Evolutionary conservation across 225 moss, liverwort and hornwort species (phyloP), one percentile per base, ranked within the genome.

Genomic region (Pleurozium schreberi): DNA sequence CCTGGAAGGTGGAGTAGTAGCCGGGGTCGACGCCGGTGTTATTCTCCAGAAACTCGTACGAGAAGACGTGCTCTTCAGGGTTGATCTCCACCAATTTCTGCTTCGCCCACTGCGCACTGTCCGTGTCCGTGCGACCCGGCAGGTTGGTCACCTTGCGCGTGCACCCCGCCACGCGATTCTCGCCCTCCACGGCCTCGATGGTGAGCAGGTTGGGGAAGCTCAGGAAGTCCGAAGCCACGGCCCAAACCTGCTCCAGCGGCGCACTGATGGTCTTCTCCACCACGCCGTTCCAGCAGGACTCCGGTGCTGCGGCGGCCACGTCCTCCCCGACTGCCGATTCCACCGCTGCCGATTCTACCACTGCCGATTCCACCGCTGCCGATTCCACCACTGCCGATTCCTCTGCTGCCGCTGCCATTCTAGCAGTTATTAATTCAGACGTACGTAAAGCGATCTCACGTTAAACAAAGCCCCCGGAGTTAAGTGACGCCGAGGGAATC

Each of bases 1-100:
- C 94, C 93, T 93, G 94, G 75, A 94, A 94, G 47, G 94, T 94
- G 85, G 93, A 94, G 79, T 85, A 94, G 87, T 94, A 94, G 12
- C 94, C 94, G 66, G 94, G 93, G 59, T 94, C 93, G 26, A 94
- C 88, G 11, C 93, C 93, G 42, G 94, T 94, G 69, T 94, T 94
- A 33, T 93, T 94, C 88, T 94, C 94, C 47, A 94, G 89, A 65
- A 94, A 94, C 75, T 93, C 94, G 84, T 93, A 93, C 9, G 94
- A 94, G 92, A 94, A 93, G 71, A 88, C 87, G 63, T 94, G 94
- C 52, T 94, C 81, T 10, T 67, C 84, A 25, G 93, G 92, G 85
- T 94, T 70, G 90, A 94, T 93, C 61, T 86, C 93, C 85, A 93
- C 93, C 82, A 94, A 86, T 80, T 93, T 93, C 91, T 94, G 91